Base-by-base conservation (phyloP, 2,329 filamentous ascomycete genomes). In the Chalaropsis ovoidea region DNA sequence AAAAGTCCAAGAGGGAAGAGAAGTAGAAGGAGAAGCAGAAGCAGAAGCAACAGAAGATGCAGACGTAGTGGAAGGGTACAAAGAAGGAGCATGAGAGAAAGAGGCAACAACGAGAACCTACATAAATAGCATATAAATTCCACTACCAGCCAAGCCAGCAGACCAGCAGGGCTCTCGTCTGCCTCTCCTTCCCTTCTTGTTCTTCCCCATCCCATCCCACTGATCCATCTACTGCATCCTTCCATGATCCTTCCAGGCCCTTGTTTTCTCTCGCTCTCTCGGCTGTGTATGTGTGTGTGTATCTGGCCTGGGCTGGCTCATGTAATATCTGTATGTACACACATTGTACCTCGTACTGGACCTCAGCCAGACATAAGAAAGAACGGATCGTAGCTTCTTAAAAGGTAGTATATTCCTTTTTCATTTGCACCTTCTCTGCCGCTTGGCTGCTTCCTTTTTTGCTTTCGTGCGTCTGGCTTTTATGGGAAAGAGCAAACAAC, bases 131-230 rank as follows among this genome's bases (percentile, higher is more conserved):
- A 47, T 19, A 49, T 35, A 39, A 62, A 31, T 52, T 47, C 17
- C 5, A 19, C n/a, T n/a, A 11, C 13, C 72, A 71, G 70, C 68
- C 15, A 43, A 71, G 70, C 68, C 15, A 43, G n/a, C 52, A 56
- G 52, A 7, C 52, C 11, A 13, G 27, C 8, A 56, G n/a, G 15
- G 8, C 58, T 49, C 31, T 52, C 22, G n/a, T 49, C 42, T 35
- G 22, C 45, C 35, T 43, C 41, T 35, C 13, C 17, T 43, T 47
- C 42, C 42, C 61, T 62, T 35, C 42, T 62, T 49, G 41, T 49
- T 42, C 15, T 43, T 61, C 58, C 11, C 41, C 19, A 27, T 52
- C 11, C 41, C 19, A 27, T 52, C 43, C 17, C 43, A 47, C 42
- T 19, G n/a, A 27, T 31, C 35, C 24, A 22, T 45, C 22, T 43